phyloP scores from a whole-genome alignment of 2,329 filamentous ascomycete genomes.

The Aspergillus ibericus region DNA sequence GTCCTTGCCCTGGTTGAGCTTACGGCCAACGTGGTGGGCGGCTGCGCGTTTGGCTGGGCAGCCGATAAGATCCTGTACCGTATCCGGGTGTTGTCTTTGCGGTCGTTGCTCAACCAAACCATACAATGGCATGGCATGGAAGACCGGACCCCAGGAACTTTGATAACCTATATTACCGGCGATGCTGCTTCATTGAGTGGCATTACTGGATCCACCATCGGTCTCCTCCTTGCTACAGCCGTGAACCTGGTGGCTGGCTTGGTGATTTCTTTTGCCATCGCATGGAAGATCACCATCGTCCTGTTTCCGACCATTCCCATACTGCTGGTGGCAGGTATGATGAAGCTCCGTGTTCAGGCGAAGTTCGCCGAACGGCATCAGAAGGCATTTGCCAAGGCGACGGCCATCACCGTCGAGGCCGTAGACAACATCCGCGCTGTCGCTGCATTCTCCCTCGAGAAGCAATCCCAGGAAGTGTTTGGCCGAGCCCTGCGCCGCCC shows the following conservation, averaged over 20 bases:
- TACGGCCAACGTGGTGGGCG: conserved; percentile 61
- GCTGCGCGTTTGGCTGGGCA: conserved; percentile 56
- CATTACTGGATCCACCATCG: conserved; percentile 69
- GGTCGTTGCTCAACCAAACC: conserved; percentile 64
- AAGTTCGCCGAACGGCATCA: conserved; percentile 57
- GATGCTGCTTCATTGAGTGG: conserved; percentile 67
- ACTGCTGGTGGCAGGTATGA: conserved; percentile 65
- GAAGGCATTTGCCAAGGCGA: conserved; percentile 51
- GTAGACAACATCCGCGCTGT: conserved; percentile 54
- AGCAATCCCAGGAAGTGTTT: conserved; percentile 49
- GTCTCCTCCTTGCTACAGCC: conserved; percentile 66
- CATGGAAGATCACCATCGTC: conserved; percentile 75
- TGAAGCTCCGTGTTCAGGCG: conserved; percentile 63
- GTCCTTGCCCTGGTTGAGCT: conserved; percentile 60
- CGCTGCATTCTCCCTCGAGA: conserved; percentile 52
- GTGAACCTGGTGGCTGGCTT: conserved; percentile 69
- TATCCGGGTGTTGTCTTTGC: conserved; percentile 63
- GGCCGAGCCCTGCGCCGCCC: conserved; percentile 46
- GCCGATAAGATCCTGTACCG: conserved; percentile 65
- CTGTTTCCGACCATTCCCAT: conserved; percentile 68
- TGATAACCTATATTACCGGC: conserved; percentile 67
- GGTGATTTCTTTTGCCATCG: conserved; percentile 66
- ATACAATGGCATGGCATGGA: conserved; percentile 69
- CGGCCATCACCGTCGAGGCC: conserved; percentile 39
- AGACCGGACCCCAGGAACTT: conserved; percentile 58